Conservation (phyloP, 176 grass and related monocot species). For the Triticum dicoccoides region DNA sequence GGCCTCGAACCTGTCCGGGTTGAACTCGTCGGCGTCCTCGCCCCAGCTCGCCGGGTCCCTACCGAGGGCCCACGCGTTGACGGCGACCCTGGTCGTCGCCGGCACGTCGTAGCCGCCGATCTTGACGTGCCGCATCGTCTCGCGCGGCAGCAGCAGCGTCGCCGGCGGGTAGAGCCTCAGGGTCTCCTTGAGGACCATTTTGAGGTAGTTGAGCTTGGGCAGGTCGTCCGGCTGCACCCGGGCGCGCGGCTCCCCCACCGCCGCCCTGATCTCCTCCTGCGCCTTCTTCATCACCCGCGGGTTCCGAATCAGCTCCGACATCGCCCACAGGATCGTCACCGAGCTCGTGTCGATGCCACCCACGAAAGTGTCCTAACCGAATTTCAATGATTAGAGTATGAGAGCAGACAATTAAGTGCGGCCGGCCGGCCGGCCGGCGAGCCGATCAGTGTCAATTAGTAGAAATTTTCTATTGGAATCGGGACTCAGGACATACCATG, state of each 20-base stretch:
- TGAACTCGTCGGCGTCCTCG: conserved; percentile 29
- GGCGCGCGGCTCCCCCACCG: neutral
- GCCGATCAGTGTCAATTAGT: neutral
- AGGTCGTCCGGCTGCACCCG: conserved; percentile 4
- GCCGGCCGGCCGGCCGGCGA: neutral
- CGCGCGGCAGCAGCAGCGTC: conserved; percentile 57
- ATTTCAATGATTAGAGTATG: neutral
- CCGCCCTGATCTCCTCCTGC: conserved; percentile 27
- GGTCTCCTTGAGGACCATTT: conserved; percentile 90
- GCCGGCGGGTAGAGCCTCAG: conserved; percentile 81
- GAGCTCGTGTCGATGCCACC: conserved; percentile 20
- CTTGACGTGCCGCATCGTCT: neutral
- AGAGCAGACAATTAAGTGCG: neutral
- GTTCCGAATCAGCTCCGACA: neutral
- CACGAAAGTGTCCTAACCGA: conserved; percentile 31
- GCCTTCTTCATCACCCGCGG: conserved; percentile 14
- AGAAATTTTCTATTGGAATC: neutral
- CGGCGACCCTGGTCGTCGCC: conserved; percentile 13
- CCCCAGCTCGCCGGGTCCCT: conserved; percentile 44
- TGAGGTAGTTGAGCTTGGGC: conserved; percentile 18
- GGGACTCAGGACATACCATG: conserved; percentile 2
- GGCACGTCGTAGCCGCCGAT: conserved; percentile 41
- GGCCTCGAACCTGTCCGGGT: conserved; percentile 37
- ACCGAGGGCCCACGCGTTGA: conserved; percentile 15
- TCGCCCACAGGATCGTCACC: conserved; percentile 10